phyloP scores from a whole-genome alignment of 768 basidiomycete species.

The Suillus sp. region DNA sequence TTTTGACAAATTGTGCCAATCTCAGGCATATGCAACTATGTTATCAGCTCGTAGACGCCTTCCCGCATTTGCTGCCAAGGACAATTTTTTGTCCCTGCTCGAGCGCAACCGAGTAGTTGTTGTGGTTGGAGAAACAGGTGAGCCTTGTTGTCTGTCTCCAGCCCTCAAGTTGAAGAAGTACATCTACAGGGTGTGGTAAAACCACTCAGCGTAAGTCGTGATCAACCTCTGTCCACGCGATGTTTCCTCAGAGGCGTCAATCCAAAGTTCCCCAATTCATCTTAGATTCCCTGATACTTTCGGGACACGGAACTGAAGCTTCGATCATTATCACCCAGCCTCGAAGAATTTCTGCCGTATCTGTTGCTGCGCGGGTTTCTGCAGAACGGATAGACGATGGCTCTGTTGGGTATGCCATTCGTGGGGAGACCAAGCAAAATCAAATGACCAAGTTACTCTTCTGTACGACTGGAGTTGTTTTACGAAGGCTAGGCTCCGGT shows the following conservation, averaged over 20 bases:
- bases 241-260: constrained; percentile 9
- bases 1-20: constrained; percentile 49
- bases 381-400: constrained; percentile 76
- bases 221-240: constrained; percentile 6
- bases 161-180: constrained; percentile 10
- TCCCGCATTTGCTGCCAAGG: constrained; percentile 74
- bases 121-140: constrained; percentile 90
- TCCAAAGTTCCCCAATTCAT: constrained; percentile 85
- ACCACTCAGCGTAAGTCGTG: constrained; percentile 72
- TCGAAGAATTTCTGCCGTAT: constrained; percentile 84
- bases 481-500: constrained; percentile 74
- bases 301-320: constrained; percentile 59
- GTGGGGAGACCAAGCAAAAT: constrained; percentile 77
- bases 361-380: constrained; percentile 85
- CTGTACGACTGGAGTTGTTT: constrained; percentile 92
- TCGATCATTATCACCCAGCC: constrained; percentile 90
- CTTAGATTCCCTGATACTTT: constrained; percentile 75
- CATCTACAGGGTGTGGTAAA: constrained; percentile 74
- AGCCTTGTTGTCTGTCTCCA: constrained; percentile 14
- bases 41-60: constrained; percentile 57
- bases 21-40: constrained; percentile 56
- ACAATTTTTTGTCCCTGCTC: constrained; percentile 62
- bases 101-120: constrained; percentile 68
- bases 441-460: constrained; percentile 77
- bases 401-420: constrained; percentile 85